Evolutionary conservation across 2,329 filamentous ascomycete species (phyloP).

Genomic region (Fusarium annulatum): DNA sequence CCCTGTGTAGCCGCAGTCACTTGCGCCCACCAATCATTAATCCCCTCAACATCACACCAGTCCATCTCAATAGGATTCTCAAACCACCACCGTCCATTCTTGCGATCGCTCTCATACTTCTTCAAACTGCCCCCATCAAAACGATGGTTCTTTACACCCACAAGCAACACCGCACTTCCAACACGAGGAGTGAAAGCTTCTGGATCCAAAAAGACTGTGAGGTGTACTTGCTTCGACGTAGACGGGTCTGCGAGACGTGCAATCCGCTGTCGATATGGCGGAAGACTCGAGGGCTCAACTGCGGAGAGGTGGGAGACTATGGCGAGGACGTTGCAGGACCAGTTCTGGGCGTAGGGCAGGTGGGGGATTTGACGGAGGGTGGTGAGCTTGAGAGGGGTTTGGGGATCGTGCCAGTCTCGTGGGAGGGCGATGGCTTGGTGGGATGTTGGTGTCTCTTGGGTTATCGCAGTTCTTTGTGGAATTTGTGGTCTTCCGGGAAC

Average conservation of each 20-base stretch:
- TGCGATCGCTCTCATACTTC: conserved; percentile 56
- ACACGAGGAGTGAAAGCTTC: conserved; percentile 59
- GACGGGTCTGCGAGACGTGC: conserved; percentile 64
- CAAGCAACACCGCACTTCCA: conserved; percentile 62
- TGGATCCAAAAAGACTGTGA: conserved; percentile 66
- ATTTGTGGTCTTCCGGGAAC: background rate
- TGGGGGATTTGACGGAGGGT: conserved; percentile 60
- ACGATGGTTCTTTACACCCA: conserved; percentile 67
- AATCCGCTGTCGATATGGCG: conserved; percentile 62
- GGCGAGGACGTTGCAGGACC: conserved; percentile 66
- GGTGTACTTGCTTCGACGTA: conserved; percentile 62
- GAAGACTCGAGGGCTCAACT: conserved; percentile 61
- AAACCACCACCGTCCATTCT: conserved; percentile 61
- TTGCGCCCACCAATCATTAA: conserved; percentile 59
- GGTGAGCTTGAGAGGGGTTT: conserved; percentile 63
- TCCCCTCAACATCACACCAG: conserved; percentile 62
- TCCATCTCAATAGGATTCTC: conserved; percentile 57
- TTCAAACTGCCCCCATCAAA: conserved; percentile 62
- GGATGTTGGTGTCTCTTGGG: conserved; percentile 1
- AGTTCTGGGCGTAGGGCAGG: conserved; percentile 68
- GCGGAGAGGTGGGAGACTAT: conserved; percentile 60
- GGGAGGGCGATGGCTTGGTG: conserved; percentile 52
- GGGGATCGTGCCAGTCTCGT: conserved; percentile 55
- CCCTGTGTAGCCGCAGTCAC: conserved; percentile 20
- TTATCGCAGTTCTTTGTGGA: conserved; percentile 13